Percentiles rank a stretch among this genome's conserved stretches.
Conservation (phyloP, 106 monocot genomes). For the Dendrobium catenatum region DNA sequence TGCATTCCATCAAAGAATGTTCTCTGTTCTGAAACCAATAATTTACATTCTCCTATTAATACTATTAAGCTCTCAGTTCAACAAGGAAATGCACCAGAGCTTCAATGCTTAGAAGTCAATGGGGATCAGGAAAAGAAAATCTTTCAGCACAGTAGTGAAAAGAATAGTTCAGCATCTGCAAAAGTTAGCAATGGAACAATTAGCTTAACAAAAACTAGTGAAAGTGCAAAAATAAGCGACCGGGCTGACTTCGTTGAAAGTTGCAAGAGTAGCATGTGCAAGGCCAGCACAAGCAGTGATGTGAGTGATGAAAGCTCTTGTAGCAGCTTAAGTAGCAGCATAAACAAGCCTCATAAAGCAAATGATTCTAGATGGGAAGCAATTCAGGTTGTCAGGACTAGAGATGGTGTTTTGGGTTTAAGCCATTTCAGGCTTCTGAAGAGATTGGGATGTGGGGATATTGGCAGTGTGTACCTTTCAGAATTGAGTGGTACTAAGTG, state of each 20-base stretch:
- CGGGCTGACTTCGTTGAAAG: constrained; percentile 18
- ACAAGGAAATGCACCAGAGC: background rate
- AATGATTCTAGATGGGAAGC: constrained; percentile 51
- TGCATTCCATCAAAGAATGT: background rate
- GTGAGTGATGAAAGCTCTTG: constrained; percentile 36
- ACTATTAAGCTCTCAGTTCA: background rate
- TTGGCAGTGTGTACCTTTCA: constrained; percentile 52
- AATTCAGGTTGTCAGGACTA: constrained; percentile 19
- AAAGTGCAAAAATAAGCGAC: constrained; percentile 22
- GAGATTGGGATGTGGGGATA: constrained; percentile 51
- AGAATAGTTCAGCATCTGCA: constrained; percentile 21
- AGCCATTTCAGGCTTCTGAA: constrained; percentile 52
- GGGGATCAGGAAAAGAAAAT: constrained; percentile 18
- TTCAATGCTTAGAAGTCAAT: constrained; percentile 1
- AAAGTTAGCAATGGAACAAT: constrained; percentile 26
- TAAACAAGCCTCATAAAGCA: constrained; percentile 42
- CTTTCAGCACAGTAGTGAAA: constrained; percentile 14
- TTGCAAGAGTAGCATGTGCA: constrained; percentile 32
- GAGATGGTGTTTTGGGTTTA: constrained; percentile 39
- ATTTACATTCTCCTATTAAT: background rate
- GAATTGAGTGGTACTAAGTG: constrained; percentile 43
- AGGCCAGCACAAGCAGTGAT: constrained; percentile 34
- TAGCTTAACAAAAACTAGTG: constrained; percentile 18
- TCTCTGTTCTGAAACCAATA: background rate
- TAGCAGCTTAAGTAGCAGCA: constrained; percentile 32